phyloP scores from a whole-genome alignment of 2,329 filamentous ascomycete species.

The Drechslerella dactyloides region DNA sequence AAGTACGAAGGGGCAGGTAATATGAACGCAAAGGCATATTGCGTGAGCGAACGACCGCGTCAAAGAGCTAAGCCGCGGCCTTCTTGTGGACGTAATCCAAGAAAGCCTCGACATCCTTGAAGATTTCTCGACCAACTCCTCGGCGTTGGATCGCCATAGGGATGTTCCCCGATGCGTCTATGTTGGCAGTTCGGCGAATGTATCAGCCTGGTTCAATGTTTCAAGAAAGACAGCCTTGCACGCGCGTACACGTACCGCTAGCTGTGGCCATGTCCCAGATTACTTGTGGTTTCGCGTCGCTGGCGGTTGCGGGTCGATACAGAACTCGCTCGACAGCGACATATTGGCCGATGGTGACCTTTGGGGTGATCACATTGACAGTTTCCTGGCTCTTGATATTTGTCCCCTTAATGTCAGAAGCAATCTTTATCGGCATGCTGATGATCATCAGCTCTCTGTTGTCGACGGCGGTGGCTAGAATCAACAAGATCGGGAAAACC shows the following conservation, averaged over 20 bases:
- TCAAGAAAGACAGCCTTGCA: neutral
- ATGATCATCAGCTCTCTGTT: constrained; percentile 41
- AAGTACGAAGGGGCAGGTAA: neutral
- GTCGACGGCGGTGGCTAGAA: constrained; percentile 15
- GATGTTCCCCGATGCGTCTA: constrained; percentile 39
- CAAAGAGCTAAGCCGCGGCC: constrained; percentile 5
- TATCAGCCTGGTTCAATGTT: neutral
- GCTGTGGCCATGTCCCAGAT: constrained; percentile 48
- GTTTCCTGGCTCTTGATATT: constrained; percentile 21
- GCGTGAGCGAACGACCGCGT: neutral
- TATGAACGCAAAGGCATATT: neutral
- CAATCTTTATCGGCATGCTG: constrained; percentile 27
- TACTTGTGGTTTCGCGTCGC: constrained; percentile 12
- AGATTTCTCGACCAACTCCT: constrained; percentile 26
- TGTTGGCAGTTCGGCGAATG: neutral
- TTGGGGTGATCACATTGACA: constrained; percentile 23
- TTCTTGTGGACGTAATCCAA: constrained; percentile 23
- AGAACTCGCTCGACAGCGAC: constrained; percentile 36
- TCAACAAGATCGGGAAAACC: constrained; percentile 34
- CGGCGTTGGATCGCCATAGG: constrained; percentile 27
- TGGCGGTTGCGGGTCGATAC: constrained; percentile 8
- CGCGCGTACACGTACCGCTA: constrained; percentile 18
- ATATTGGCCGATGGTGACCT: constrained; percentile 30
- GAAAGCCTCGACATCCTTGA: constrained; percentile 45
- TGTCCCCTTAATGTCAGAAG: constrained; percentile 14